A percentile compares a stretch with the other conserved stretches of the same genome.
Evolutionary conservation across 2,329 filamentous ascomycete species (phyloP).

Genomic region (Trichocomaceae sp.): DNA sequence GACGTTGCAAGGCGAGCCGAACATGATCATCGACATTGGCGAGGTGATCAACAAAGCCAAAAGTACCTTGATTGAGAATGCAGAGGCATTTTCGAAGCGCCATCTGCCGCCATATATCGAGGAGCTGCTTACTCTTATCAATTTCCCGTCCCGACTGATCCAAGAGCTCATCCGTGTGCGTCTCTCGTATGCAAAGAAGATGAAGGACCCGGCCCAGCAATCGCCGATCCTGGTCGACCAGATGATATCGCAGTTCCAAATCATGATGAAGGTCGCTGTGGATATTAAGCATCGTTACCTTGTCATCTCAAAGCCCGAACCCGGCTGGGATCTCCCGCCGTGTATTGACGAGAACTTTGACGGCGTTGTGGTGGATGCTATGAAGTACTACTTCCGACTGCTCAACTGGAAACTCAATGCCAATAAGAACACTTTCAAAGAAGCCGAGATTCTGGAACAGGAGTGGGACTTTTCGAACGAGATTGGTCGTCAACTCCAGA

Average conservation of each 20-base stretch:
- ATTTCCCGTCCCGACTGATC: slow-evolving; percentile 90
- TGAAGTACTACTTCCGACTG: slow-evolving; percentile 98
- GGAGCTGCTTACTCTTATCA: slow-evolving; percentile 90
- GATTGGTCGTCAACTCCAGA: slow-evolving; percentile 82
- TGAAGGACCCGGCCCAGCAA: slow-evolving; percentile 90
- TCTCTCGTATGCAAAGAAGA: slow-evolving; percentile 83
- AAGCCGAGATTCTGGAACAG: slow-evolving; percentile 92
- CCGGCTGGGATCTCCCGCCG: slow-evolving; percentile 89
- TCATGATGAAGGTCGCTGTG: slow-evolving; percentile 83
- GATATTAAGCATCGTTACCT: slow-evolving; percentile 87
- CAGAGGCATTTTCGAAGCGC: slow-evolving; percentile 73
- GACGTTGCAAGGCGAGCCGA: slow-evolving; percentile 74
- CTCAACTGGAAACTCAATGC: slow-evolving; percentile 95
- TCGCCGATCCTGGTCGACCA: slow-evolving; percentile 93
- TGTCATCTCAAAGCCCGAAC: slow-evolving; percentile 73
- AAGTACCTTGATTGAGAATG: slow-evolving; percentile 78
- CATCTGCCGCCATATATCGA: slow-evolving; percentile 96
- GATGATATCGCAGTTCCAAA: slow-evolving; percentile 95
- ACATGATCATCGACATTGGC: slow-evolving; percentile 77
- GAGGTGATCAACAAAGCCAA: slow-evolving; percentile 91
- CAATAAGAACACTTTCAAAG: slow-evolving; percentile 99
- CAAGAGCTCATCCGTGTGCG: slow-evolving; percentile 94
- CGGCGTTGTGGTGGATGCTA: slow-evolving; percentile 77
- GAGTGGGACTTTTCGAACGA: slow-evolving; percentile 98
- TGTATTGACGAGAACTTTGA: slow-evolving; percentile 98